Conservation (phyloP, 2,329 filamentous ascomycete genomes). For the Thielaviopsis ethacetica region DNA sequence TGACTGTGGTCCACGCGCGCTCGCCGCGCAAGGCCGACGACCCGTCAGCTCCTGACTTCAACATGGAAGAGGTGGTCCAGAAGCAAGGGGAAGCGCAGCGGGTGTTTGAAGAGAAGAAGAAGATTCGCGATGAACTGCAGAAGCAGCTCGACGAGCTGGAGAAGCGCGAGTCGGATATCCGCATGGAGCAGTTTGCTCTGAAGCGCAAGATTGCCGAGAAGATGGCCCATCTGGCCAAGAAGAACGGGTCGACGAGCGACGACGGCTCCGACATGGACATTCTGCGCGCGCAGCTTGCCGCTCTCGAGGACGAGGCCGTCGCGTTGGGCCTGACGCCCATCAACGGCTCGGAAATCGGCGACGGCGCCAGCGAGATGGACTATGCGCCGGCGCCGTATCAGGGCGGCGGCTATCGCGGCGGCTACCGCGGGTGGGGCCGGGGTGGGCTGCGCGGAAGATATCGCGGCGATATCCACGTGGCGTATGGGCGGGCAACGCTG, state of each 20-base stretch:
- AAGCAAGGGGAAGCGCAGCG: constrained; percentile 60
- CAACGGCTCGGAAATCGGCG: constrained; percentile 17
- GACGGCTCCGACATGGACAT: constrained; percentile 38
- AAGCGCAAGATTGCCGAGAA: constrained; percentile 44
- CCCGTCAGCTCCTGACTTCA: constrained; percentile 36
- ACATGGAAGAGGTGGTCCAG: constrained; percentile 51
- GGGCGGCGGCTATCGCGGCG: constrained; percentile 26
- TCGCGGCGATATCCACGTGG: constrained; percentile 30
- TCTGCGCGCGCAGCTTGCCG: constrained; percentile 54
- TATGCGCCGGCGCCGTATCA: constrained; percentile 1
- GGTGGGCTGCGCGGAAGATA: constrained; percentile 15
- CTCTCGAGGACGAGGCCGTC: constrained; percentile 56
- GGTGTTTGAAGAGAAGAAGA: constrained; percentile 46
- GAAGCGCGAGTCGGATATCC: constrained; percentile 42
- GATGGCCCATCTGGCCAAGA: constrained; percentile 34
- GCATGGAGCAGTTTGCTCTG: constrained; percentile 49
- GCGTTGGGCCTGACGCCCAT: constrained; percentile 50
- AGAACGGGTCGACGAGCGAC: constrained; percentile 17
- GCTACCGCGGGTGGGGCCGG: constrained; percentile 21
- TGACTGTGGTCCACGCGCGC: constrained; percentile 39
- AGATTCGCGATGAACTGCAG: constrained; percentile 46
- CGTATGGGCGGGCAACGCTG: constrained; percentile 48
- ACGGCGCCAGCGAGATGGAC: constrained; percentile 19
- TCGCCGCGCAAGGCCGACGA: constrained; percentile 11
- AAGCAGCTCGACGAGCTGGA: constrained; percentile 47